Base-by-base conservation (phyloP, 192 early-diverging fungal genomes). In the Paraglomus brasilianum region DNA sequence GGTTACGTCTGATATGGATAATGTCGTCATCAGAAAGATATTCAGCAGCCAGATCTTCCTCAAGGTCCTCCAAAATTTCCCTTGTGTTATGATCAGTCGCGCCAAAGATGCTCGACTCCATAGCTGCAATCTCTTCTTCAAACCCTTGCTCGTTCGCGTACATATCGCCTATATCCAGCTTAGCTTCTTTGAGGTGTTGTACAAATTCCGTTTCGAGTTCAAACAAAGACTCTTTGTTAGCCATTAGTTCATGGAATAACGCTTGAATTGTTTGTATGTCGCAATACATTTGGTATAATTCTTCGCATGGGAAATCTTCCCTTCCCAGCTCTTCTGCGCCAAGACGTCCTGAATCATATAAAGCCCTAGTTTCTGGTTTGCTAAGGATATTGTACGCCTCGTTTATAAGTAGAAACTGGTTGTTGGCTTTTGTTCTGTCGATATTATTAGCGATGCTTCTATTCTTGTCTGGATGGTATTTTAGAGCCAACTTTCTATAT, bases 401-500 rank as follows among this genome's bases (percentile, higher is more conserved):
- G 5, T 55, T 67, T 36, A 67, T 67, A 9, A 53, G 46, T 43
- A 67, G 41, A 67, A 67, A 67, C 7, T 49, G 66, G 14, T 43
- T 41, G 19, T 67, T 67, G 17, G 55, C 10, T 6, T 14, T 30
- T 19, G 13, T 11, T 5, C 8, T 22, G 8, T 55, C 52, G 5
- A 17, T 11, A 24, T 17, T 55, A 55, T 15, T 55, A 6, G 7
- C 8, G 11, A 21, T 24, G 2, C 50, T 17, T 39, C n/a, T 39
- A 59, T 39, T 40, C 82, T 92, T 95, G 77, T 95, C 93, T 13
- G 93, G 93, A 70, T 88, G 87, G 67, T 87, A 93, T 72, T 94
- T 94, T 59, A 98, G 81, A 11, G 98, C 98, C 68, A 97, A 84
- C 82, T 99, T 99, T 61, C 94, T 80, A 88, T 97, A 97, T 17